Conservation (phyloP, 176 grass and related monocot species). For the Oryza glaberrima region DNA sequence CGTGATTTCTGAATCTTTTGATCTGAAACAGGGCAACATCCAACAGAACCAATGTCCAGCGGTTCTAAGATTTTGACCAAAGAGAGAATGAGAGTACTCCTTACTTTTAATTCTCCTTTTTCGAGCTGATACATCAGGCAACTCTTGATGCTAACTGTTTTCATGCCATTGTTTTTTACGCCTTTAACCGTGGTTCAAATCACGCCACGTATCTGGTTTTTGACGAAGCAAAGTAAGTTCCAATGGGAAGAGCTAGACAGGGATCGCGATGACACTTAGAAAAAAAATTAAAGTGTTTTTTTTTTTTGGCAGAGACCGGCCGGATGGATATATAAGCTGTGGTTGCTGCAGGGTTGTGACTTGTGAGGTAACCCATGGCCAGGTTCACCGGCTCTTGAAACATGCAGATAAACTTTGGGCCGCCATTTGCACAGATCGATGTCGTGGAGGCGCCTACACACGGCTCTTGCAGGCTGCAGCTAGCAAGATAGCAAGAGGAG, state of each 20-base stretch:
- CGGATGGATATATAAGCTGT: neutral
- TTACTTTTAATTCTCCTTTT: neutral
- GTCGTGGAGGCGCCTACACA: neutral
- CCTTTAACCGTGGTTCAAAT: neutral
- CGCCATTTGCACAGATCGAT: neutral
- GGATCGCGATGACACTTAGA: neutral
- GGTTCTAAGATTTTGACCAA: constrained; percentile 10
- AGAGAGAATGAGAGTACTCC: neutral
- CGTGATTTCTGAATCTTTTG: constrained; percentile 27
- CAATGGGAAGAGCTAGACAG: neutral
- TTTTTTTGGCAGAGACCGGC: neutral
- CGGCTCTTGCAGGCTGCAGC: neutral
- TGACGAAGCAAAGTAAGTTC: neutral
- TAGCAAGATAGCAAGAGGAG: neutral
- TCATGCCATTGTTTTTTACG: neutral
- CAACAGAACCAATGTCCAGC: constrained; percentile 25
- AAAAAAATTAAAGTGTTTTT: neutral
- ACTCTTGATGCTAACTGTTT: neutral
- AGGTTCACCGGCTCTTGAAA: neutral
- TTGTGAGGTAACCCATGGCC: constrained; percentile 3
- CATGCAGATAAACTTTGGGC: neutral
- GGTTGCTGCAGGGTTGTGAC: neutral
- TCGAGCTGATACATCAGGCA: neutral
- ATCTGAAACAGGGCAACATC: neutral
- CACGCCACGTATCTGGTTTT: neutral